These are phyloP conservation scores for Penicillium lividum DNA, from an alignment of 495 filamentous ascomycete genomes.

Conservation along the genomic window DNA sequence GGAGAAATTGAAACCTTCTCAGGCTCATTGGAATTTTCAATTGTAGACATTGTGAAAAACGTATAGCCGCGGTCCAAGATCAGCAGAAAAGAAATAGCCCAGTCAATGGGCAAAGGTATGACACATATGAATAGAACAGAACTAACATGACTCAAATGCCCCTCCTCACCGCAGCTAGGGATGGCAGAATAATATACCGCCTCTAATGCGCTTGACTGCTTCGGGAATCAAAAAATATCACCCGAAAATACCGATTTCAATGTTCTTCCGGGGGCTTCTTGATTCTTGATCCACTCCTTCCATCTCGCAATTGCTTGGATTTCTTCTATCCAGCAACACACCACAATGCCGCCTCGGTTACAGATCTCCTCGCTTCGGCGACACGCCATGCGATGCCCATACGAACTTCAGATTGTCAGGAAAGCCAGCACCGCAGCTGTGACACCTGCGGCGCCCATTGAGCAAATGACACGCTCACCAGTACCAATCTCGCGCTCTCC, in stretches of 20 bases:
- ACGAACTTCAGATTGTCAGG: constrained; percentile 36
- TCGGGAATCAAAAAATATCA: constrained; percentile 33
- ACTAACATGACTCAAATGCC: constrained; percentile 16
- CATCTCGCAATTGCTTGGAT: constrained; percentile 14
- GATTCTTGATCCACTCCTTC: constrained; percentile 23
- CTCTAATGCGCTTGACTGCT: constrained; percentile 11
- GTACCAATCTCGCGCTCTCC: constrained; percentile 58
- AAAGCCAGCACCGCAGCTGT: constrained; percentile 42
- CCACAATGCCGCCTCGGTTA: constrained; percentile 52
- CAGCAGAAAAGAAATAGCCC: not conserved
- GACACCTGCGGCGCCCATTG: constrained; percentile 51
- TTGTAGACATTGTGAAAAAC: constrained; percentile 1
- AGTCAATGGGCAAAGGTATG: constrained; percentile 1
- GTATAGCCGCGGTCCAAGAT: too few species aligned
- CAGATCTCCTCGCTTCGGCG: constrained; percentile 38
- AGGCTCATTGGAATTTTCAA: constrained; percentile 26
- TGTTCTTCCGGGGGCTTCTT: constrained; percentile 6
- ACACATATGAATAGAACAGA: not conserved
- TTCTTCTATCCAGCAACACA: constrained; percentile 1
- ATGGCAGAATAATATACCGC: constrained; percentile 27
- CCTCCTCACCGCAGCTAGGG: constrained; percentile 16
- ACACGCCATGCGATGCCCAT: constrained; percentile 36
- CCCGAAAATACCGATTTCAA: constrained; percentile 16
- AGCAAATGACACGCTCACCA: constrained; percentile 54
- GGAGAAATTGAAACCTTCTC: constrained; percentile 71